phyloP scores from a whole-genome alignment of 2,329 filamentous ascomycete species.

The Teratosphaeria destructans region DNA sequence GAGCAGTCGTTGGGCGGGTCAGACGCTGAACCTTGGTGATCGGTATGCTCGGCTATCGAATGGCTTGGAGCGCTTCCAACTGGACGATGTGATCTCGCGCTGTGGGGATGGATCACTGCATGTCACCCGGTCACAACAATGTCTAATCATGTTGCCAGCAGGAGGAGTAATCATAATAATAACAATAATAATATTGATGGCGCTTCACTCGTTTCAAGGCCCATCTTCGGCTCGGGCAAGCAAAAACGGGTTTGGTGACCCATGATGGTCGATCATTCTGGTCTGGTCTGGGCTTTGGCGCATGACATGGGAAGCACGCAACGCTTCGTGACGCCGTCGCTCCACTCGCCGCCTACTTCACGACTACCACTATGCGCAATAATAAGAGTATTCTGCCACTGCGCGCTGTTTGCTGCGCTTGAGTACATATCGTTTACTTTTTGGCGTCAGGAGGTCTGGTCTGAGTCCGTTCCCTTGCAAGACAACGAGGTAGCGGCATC shows the following conservation, averaged over 20 bases:
- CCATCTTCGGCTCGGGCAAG: not conserved
- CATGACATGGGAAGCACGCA: not conserved
- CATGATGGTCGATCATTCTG: not conserved
- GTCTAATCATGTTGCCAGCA: not conserved
- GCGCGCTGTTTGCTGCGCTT: not conserved
- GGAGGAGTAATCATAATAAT: not conserved
- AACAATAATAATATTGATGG: not conserved
- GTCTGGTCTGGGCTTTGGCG: not conserved
- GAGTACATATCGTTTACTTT: not conserved
- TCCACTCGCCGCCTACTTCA: not conserved
- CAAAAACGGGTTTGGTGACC: not conserved
- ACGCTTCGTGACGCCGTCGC: not conserved
- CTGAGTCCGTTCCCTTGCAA: not conserved
- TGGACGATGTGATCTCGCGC: not conserved
- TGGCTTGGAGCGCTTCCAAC: not conserved
- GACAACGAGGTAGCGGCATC: not conserved
- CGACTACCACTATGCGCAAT: too few relatives aligned
- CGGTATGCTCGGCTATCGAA: not conserved
- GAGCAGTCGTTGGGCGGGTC: not conserved
- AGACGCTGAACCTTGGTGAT: not conserved
- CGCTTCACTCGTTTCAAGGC: not conserved
- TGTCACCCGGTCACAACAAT: not conserved
- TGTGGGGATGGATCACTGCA: too few relatives aligned
- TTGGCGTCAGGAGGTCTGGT: not conserved
- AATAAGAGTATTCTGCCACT: not conserved